A percentile compares a stretch with the other conserved stretches of the same genome.
Conservation (phyloP, 306 rosid genomes). For the Vigna radiata region DNA sequence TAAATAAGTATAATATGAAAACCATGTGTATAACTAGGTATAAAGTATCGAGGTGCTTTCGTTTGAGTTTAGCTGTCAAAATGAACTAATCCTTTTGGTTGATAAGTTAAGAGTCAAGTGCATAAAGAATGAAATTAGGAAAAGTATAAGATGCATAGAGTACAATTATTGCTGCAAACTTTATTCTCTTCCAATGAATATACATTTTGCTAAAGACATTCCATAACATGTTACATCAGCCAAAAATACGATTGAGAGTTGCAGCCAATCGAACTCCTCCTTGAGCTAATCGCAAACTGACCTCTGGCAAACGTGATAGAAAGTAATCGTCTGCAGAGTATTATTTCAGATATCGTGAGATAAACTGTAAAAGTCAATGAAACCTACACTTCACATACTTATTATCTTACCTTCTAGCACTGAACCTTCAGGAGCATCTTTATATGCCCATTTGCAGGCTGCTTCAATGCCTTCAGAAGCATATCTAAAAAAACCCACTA, state of each 20-base stretch:
- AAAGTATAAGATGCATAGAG: neutral
- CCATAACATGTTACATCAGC: slow-evolving; percentile 40
- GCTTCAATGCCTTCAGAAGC: slow-evolving; percentile 74
- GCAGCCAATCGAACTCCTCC: slow-evolving; percentile 90
- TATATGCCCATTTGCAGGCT: slow-evolving; percentile 90
- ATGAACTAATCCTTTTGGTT: neutral
- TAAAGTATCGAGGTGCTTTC: neutral
- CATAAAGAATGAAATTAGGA: neutral
- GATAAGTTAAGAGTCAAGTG: neutral
- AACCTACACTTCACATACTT: neutral
- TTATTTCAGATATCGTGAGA: slow-evolving; percentile 35
- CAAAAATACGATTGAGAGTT: slow-evolving; percentile 70
- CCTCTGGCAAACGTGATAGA: slow-evolving; percentile 68
- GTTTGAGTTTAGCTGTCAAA: neutral
- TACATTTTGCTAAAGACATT: neutral
- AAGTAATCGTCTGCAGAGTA: slow-evolving; percentile 76
- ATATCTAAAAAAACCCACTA: slow-evolving; percentile 31
- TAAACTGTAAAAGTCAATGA: neutral
- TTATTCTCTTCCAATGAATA: neutral
- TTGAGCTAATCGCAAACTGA: slow-evolving; percentile 74
- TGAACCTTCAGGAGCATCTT: slow-evolving; percentile 67
- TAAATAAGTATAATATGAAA: neutral
- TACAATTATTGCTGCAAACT: neutral
- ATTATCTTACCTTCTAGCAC: slow-evolving; percentile 68
- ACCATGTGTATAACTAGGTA: too few relatives aligned